Conservation (phyloP, 2,329 filamentous ascomycete genomes). For the Diaporthe capsici region DNA sequence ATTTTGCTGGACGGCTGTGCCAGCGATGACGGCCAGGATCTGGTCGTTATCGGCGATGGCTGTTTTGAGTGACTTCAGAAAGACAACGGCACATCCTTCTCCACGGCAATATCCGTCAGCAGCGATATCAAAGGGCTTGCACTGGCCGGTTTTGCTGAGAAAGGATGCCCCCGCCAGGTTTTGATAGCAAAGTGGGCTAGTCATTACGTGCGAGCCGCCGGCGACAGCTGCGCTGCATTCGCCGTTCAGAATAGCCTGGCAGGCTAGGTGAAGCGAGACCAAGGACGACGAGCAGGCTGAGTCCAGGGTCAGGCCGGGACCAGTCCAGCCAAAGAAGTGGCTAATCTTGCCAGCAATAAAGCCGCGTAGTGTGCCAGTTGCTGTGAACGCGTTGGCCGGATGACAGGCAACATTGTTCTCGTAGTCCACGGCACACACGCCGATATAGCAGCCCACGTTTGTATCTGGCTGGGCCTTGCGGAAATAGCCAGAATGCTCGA, state of each 20-base stretch:
- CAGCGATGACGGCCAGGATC: conserved; percentile 56
- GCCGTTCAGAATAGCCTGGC: conserved; percentile 45
- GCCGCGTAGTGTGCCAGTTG: conserved; percentile 46
- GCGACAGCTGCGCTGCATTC: conserved; percentile 50
- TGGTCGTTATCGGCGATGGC: conserved; percentile 63
- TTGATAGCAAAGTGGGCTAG: conserved; percentile 39
- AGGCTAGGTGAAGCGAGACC: conserved; percentile 55
- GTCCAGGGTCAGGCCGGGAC: conserved; percentile 49
- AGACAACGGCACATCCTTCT: conserved; percentile 60
- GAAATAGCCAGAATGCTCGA: conserved; percentile 47
- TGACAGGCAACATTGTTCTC: conserved; percentile 55
- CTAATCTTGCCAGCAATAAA: not conserved
- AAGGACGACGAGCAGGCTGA: conserved; percentile 55
- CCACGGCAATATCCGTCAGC: conserved; percentile 66
- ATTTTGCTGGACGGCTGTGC: conserved; percentile 57
- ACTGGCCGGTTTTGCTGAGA: conserved; percentile 50
- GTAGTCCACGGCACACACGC: conserved; percentile 54
- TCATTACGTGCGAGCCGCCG: conserved; percentile 50
- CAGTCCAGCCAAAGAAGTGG: too few relatives aligned
- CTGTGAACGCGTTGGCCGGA: conserved; percentile 53
- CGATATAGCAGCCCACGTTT: conserved; percentile 55
- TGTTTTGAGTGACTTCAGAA: conserved; percentile 62
- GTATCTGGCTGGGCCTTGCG: not conserved
- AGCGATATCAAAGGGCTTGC: conserved; percentile 50
- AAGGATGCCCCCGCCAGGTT: conserved; percentile 50